phyloP scores from a whole-genome alignment of 2,329 filamentous ascomycete genomes.

The Fusarium musae region DNA sequence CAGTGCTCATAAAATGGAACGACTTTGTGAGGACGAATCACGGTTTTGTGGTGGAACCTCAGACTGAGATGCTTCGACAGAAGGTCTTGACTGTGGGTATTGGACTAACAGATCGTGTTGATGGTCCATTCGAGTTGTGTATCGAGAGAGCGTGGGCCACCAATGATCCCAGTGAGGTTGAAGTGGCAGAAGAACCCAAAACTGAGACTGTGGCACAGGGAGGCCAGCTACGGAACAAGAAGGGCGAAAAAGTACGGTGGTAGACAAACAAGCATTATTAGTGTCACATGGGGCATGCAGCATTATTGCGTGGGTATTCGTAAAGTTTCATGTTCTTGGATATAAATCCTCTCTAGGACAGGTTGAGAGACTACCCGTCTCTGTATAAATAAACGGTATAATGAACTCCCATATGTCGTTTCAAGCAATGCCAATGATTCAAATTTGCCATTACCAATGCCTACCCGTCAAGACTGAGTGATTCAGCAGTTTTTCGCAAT shows the following conservation, averaged over 20 bases:
- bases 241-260: constrained; percentile 54
- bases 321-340: constrained; percentile 8
- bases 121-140: constrained; percentile 87
- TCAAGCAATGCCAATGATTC: background rate
- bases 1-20: constrained; percentile 87
- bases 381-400: constrained; percentile 33
- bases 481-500: constrained; percentile 57
- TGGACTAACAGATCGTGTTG: constrained; percentile 87
- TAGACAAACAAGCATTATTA: constrained; percentile 20
- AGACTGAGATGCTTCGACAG: constrained; percentile 87
- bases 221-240: constrained; percentile 51
- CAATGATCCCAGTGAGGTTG: constrained; percentile 60
- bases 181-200: constrained; percentile 33
- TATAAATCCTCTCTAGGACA: background rate
- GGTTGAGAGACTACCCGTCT: background rate
- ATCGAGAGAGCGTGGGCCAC: constrained; percentile 93
- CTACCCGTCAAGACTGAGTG: constrained; percentile 42
- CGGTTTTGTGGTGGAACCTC: constrained; percentile 90
- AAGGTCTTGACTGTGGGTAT: constrained; percentile 88
- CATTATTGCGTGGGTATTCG: constrained; percentile 9
- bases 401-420: constrained; percentile 4
- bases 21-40: constrained; percentile 97
- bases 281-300: background rate
- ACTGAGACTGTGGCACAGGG: constrained; percentile 28
- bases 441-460: constrained; percentile 6